Evolutionary conservation across 2,329 filamentous ascomycete genomes (phyloP), one percentile per base, ranked within the genome.

Genomic region (Phaeosphaeria sp.): DNA sequence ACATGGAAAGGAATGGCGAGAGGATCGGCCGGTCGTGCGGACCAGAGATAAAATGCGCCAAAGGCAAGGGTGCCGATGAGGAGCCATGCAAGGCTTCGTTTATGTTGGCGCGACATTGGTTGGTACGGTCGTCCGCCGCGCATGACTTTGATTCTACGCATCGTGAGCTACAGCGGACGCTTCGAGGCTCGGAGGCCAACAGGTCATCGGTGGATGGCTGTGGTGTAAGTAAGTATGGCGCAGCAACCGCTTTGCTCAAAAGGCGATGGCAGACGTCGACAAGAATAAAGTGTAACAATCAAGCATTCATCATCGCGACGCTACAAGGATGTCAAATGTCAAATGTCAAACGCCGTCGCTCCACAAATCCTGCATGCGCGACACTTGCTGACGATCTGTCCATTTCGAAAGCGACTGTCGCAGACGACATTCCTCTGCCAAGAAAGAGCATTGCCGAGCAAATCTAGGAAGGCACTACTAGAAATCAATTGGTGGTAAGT

Each of bases 61-160:
- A 77, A 67, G 23, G 68, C 52, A 54, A 68, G 23, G 22, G 64
- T 65, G 44, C 56, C 61, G 25, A 69, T 21, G 25, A 73, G 59
- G 4, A 69, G 63, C 50, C 72, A 74, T 20, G 60, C 54, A 44
- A 73, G 61, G 46, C 56, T 68, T 11, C 72, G 65, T 52, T 69
- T 68, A 50, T 74, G 73, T 36, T 71, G 68, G 25, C 69, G 68
- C 13, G 69, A 70, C 65, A 75, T 65, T n/a, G 71, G 69, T 46
- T 69, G 56, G 46, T 65, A 65, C 17, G 57, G 22, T 15, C 50
- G 56, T 51, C 54, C 58, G 46, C 57, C 56, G 49, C 72, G 71
- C 17, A 66, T 55, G 55, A 69, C 55, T 51, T 70, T 72, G 39
- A 74, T 74, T 52, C 65, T 68, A 59, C 67, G 66, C 72, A 73